phyloP scores from a whole-genome alignment of 345 rosid species.

The Citrus mangshanensis region DNA sequence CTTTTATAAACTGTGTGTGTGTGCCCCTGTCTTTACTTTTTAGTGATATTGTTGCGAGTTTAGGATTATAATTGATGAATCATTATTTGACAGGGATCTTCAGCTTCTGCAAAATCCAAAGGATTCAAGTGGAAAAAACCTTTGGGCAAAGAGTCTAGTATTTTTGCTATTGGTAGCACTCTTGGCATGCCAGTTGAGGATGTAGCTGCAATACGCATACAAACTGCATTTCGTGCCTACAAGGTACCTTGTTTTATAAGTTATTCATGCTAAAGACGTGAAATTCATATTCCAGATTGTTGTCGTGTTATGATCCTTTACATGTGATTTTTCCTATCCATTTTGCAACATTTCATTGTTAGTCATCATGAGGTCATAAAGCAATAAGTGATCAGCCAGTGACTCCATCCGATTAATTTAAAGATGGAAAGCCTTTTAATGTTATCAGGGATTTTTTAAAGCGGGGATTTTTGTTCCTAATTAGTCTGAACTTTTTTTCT shows the following conservation, averaged over 20 bases:
- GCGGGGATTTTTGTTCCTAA: background rate
- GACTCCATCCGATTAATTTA: background rate
- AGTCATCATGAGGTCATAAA: background rate
- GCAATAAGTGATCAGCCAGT: background rate
- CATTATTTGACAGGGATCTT: conserved; percentile 38
- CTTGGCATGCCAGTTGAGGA: conserved; percentile 45
- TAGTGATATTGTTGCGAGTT: background rate
- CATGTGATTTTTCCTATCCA: background rate
- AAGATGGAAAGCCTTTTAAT: background rate
- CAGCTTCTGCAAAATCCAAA: conserved; percentile 52
- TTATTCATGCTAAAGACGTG: background rate
- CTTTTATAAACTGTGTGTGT: background rate
- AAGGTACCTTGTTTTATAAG: conserved; percentile 36
- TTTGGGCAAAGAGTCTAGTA: conserved; percentile 24
- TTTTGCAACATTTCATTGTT: background rate
- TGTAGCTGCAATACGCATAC: conserved; percentile 66
- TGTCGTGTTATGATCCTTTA: background rate
- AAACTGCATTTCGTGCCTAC: conserved; percentile 75
- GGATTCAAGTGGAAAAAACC: conserved; percentile 57
- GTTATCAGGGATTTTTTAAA: background rate
- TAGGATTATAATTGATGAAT: background rate
- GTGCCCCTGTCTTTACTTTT: background rate
- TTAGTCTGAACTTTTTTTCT: background rate
- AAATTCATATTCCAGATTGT: background rate
- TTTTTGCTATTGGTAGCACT: conserved; percentile 18